phyloP scores from a whole-genome alignment of 768 basidiomycete genomes.

The Myochromella boudieri region DNA sequence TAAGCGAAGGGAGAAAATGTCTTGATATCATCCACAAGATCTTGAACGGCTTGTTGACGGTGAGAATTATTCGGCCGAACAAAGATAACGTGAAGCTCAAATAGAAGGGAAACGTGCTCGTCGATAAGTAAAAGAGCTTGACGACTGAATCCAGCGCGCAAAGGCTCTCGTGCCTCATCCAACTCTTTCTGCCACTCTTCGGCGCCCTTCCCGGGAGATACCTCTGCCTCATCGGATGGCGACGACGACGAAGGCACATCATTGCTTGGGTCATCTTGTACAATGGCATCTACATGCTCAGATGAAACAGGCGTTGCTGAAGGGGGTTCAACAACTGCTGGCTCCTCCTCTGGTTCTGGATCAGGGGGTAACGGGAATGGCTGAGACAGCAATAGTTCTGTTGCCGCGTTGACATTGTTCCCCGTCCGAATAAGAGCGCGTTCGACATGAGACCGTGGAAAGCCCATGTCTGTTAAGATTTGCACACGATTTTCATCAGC shows the following conservation, averaged over 20 bases:
- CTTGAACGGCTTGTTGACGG: slow-evolving; percentile 64
- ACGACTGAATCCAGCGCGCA: slow-evolving; percentile 63
- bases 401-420: slow-evolving; percentile 88
- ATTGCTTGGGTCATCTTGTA: background rate
- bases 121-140: slow-evolving; percentile 81
- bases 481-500: slow-evolving; percentile 79
- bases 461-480: slow-evolving; percentile 95
- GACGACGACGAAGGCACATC: slow-evolving; percentile 10
- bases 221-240: slow-evolving; percentile 11
- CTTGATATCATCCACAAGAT: slow-evolving; percentile 78
- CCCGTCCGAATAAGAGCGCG: slow-evolving; percentile 80
- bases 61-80: slow-evolving; percentile 59
- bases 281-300: too few relatives aligned
- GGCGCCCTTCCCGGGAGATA: slow-evolving; percentile 41
- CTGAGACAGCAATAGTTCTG: slow-evolving; percentile 82
- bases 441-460: slow-evolving; percentile 84
- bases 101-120: slow-evolving; percentile 83
- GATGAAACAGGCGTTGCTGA: too few relatives aligned
- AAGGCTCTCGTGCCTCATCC: slow-evolving; percentile 60
- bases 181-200: slow-evolving; percentile 70
- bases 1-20: slow-evolving; percentile 63
- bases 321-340: too few relatives aligned
- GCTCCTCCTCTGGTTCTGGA: slow-evolving; percentile 43
- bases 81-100: slow-evolving; percentile 85
- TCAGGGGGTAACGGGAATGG: slow-evolving; percentile 78